Evolutionary conservation across 371 early-diverging fungal species (phyloP).

Genomic region (Mucor circinelloides): DNA sequence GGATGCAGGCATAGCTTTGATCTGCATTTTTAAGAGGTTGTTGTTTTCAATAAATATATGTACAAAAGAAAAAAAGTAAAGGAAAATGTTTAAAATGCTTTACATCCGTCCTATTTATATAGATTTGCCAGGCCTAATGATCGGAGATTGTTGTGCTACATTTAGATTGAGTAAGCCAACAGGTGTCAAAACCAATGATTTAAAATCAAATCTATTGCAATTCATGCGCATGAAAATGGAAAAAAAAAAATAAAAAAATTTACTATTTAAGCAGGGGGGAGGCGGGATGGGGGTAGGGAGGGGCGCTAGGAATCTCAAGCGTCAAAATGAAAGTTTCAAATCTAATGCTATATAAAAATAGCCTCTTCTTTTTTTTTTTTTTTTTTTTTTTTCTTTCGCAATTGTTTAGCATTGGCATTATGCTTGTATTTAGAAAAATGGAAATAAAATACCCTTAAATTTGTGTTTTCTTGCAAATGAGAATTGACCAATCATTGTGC

Average conservation of each 20-base stretch:
- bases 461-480: neutral
- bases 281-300: no score
- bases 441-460: neutral
- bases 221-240: conserved; percentile 9
- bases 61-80: neutral
- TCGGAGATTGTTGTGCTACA: conserved; percentile 4
- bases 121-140: neutral
- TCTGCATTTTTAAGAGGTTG: neutral
- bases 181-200: conserved; percentile 9
- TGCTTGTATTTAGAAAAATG: neutral
- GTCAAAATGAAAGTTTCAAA: no score
- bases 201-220: neutral
- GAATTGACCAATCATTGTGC: neutral
- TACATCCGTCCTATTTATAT: neutral
- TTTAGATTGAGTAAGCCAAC: neutral
- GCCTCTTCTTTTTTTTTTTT: no score
- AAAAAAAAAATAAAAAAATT: neutral
- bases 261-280: neutral
- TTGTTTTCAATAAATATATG: neutral
- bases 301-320: neutral
- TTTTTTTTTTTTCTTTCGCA: neutral
- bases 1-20: conserved; percentile 11
- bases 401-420: neutral
- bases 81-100: neutral
- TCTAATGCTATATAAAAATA: no score